Percentiles rank a stretch among this genome's conserved stretches.
These are phyloP conservation scores for Fomitopsis pinicola DNA, from an alignment of 1,284 basidiomycete species.

Conservation along the genomic window DNA sequence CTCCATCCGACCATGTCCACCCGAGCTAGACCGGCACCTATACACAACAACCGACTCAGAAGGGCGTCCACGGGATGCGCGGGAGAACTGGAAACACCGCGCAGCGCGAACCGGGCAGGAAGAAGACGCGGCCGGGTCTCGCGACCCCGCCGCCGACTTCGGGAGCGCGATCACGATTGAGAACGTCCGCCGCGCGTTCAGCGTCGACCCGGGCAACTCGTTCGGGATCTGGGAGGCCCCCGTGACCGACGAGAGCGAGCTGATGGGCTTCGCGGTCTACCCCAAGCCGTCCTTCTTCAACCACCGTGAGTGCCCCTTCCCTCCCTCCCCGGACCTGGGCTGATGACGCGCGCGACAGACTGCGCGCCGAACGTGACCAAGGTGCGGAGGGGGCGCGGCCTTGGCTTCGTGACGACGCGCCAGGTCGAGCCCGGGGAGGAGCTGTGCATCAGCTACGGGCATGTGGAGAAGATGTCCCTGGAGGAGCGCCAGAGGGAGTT, in stretches of 20 bases:
- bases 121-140: background rate
- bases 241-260: constrained; percentile 45
- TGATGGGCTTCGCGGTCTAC: constrained; percentile 63
- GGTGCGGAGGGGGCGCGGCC: constrained; percentile 37
- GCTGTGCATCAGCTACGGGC: constrained; percentile 31
- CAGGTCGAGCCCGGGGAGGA: constrained; percentile 21
- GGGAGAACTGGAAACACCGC: background rate
- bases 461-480: constrained; percentile 22
- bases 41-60: background rate
- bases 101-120: background rate
- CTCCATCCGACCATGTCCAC: background rate
- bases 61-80: background rate
- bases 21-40: background rate
- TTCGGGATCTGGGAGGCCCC: constrained; percentile 62
- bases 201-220: constrained; percentile 60
- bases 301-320: constrained; percentile 41
- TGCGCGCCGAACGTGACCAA: constrained; percentile 60
- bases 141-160: constrained; percentile 21
- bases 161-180: constrained; percentile 35
- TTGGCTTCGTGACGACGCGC: constrained; percentile 46
- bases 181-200: constrained; percentile 45
- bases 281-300: constrained; percentile 61
- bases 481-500: constrained; percentile 22
- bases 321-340: constrained; percentile 10
- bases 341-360: constrained; percentile 30